Conservation (phyloP, 139 green algal species). For the Penium margaritaceum region DNA sequence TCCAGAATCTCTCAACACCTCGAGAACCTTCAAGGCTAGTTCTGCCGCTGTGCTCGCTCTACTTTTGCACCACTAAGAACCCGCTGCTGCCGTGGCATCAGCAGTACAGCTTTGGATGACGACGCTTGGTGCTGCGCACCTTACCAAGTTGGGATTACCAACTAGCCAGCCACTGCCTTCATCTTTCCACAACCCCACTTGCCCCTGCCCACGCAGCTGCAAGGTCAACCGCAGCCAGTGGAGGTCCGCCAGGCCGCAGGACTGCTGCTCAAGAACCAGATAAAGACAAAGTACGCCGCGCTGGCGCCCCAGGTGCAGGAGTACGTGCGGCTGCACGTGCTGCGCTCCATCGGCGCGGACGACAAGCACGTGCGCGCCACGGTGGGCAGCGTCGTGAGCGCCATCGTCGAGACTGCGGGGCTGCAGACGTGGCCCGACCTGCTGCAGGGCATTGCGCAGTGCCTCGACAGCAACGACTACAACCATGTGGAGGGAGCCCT, state of each 20-base stretch:
- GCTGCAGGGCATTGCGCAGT: slow-evolving; percentile 53
- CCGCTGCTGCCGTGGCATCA: no score
- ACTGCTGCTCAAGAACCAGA: slow-evolving; percentile 91
- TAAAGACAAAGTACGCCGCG: slow-evolving; percentile 61
- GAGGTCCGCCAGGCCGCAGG: slow-evolving; percentile 84
- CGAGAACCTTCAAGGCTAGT: no score
- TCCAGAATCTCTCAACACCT: no score
- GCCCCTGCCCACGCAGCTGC: no score
- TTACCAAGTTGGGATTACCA: no score
- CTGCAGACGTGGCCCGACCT: slow-evolving; percentile 73
- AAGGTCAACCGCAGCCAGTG: no score
- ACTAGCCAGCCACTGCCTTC: no score
- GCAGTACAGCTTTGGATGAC: no score
- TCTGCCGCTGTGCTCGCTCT: no score
- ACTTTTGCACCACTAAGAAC: no score
- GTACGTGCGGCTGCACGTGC: slow-evolving; percentile 75
- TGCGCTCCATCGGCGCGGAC: slow-evolving; percentile 60
- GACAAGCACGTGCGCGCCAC: slow-evolving; percentile 68
- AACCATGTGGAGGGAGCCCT: slow-evolving; percentile 72
- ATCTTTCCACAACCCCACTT: no score
- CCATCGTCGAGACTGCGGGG: slow-evolving; percentile 43
- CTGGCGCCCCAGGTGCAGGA: slow-evolving; percentile 52
- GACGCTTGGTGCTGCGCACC: no score
- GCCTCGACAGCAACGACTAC: slow-evolving; percentile 51
- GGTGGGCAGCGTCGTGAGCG: slow-evolving; percentile 63